These are phyloP conservation scores for Phyllosticta ampelicida DNA, from an alignment of 2,329 filamentous ascomycete genomes.

Conservation along the genomic window DNA sequence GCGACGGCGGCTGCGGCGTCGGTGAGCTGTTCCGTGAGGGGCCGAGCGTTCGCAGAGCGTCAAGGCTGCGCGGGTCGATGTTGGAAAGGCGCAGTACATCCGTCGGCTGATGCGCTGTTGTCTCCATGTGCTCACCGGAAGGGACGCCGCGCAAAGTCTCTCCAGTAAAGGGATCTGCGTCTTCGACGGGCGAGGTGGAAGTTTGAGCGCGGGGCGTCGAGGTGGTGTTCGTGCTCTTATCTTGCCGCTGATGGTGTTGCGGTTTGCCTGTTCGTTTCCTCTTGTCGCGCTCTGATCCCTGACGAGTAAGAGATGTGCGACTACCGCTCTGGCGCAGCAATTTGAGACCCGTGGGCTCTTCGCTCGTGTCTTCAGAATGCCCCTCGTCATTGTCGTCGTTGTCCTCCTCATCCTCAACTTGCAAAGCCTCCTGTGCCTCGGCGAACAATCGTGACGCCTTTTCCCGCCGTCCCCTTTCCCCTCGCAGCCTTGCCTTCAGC, in stretches of 20 bases:
- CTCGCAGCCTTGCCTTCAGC: neutral
- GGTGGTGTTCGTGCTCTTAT: neutral
- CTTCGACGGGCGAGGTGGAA: neutral
- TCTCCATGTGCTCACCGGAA: neutral
- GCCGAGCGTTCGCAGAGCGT: slow-evolving; percentile 1
- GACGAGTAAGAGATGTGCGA: neutral
- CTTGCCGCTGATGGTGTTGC: neutral
- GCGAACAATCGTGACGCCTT: neutral
- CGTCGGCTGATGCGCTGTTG: neutral
- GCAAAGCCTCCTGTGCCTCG: neutral
- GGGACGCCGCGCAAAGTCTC: neutral
- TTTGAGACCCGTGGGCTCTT: neutral
- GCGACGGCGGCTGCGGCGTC: neutral
- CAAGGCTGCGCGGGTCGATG: slow-evolving; percentile 4
- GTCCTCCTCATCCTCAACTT: neutral
- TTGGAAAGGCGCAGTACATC: neutral
- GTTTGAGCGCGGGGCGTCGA: neutral
- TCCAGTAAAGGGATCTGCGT: neutral
- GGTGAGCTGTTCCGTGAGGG: slow-evolving; percentile 1
- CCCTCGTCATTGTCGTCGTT: neutral
- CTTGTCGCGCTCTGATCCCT: neutral
- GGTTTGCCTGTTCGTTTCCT: neutral
- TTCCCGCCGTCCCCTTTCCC: neutral
- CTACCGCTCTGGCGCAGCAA: neutral
- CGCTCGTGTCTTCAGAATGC: neutral